Evolutionary conservation across 805 yeast species (phyloP).

Genomic region (Candida arabinofermentans): DNA sequence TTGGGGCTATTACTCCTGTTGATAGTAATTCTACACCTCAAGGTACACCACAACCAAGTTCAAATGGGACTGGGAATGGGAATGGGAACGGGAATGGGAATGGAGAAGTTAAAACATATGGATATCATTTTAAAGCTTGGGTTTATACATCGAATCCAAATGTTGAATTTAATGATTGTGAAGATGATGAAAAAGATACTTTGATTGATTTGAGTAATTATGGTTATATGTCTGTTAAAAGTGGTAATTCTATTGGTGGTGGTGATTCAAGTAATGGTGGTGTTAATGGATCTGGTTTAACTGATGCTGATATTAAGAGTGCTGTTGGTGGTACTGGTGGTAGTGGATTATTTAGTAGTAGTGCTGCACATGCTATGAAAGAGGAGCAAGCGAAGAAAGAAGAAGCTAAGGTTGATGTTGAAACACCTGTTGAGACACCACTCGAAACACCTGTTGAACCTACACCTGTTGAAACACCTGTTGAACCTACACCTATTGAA

Average conservation of each 20-base stretch:
- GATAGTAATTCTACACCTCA: slow-evolving; percentile 26
- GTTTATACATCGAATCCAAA: slow-evolving; percentile 16
- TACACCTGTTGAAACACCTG: slow-evolving; percentile 1
- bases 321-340: slow-evolving; percentile 38
- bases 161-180: slow-evolving; percentile 16
- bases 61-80: neutral
- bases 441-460: neutral
- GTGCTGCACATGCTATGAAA: slow-evolving; percentile 26
- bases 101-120: slow-evolving; percentile 20
- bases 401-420: slow-evolving; percentile 6
- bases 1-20: slow-evolving; percentile 19
- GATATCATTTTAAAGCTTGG: slow-evolving; percentile 34
- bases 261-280: no score
- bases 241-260: no score
- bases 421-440: slow-evolving; percentile 1
- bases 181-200: slow-evolving; percentile 31
- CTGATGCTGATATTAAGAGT: slow-evolving; percentile 38
- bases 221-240: slow-evolving; percentile 27
- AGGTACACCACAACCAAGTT: slow-evolving; percentile 20
- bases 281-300: slow-evolving; percentile 14
- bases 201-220: slow-evolving; percentile 34
- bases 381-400: slow-evolving; percentile 6
- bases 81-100: no score
- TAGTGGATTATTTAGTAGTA: slow-evolving; percentile 28
- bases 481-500: slow-evolving; percentile 2